These are phyloP conservation scores for Rhamnella rubrinervis DNA, from an alignment of 331 rosid genomes.

Conservation along the genomic window DNA sequence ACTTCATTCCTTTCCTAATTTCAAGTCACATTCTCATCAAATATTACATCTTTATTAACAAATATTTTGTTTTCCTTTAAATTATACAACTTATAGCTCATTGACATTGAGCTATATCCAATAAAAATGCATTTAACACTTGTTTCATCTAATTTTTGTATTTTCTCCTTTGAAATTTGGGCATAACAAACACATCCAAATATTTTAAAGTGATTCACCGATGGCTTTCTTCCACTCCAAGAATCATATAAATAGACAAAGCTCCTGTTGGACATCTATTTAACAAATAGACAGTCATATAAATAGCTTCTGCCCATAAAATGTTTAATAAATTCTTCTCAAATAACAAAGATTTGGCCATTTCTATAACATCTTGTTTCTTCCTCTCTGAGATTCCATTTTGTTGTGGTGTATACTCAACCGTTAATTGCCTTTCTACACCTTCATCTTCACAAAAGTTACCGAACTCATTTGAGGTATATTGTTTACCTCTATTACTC, in stretches of 20 bases:
- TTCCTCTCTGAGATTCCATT: background rate
- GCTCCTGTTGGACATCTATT: background rate
- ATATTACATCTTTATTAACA: background rate
- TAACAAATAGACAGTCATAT: background rate
- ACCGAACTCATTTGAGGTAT: background rate
- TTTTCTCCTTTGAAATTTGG: background rate
- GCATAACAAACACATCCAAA: background rate
- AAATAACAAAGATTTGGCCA: too few relatives aligned
- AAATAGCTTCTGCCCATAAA: background rate
- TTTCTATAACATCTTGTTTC: too few relatives aligned
- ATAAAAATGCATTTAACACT: background rate
- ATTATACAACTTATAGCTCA: background rate
- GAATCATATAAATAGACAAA: background rate
- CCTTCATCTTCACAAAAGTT: background rate
- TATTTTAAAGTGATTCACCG: background rate
- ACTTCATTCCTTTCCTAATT: background rate
- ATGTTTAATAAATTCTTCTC: too few relatives aligned
- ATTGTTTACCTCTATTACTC: background rate
- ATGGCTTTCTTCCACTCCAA: background rate
- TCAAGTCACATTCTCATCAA: background rate
- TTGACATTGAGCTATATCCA: background rate
- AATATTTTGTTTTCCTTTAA: background rate
- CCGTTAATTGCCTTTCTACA: background rate
- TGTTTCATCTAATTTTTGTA: background rate
- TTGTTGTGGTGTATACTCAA: background rate